A percentile compares a stretch with the other conserved stretches of the same genome.
These are phyloP conservation scores for Galerina marginata DNA, from an alignment of 768 basidiomycete genomes.

Conservation along the genomic window DNA sequence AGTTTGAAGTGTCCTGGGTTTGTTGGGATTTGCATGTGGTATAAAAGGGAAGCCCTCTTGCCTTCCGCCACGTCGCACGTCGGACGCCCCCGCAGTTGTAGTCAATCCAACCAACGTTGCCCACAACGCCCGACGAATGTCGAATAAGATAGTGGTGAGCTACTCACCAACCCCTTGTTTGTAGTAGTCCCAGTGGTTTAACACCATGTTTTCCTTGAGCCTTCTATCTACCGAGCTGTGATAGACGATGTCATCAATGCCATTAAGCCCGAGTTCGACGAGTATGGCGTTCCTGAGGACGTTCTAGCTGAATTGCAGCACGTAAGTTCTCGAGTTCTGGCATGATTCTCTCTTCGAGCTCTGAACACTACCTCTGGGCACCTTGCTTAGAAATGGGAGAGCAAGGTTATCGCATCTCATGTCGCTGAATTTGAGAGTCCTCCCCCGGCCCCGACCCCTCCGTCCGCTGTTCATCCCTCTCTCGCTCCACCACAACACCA, in stretches of 20 bases:
- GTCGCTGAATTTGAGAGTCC: constrained; percentile 90
- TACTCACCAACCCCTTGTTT: constrained; percentile 64
- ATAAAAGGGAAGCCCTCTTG: constrained; percentile 53
- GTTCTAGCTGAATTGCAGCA: constrained; percentile 88
- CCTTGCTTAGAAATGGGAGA: constrained; percentile 87
- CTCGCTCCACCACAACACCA: constrained; percentile 28
- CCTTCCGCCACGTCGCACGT: constrained; percentile 46
- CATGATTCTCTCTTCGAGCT: constrained; percentile 19
- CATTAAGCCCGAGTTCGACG: constrained; percentile 95
- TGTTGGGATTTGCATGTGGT: constrained; percentile 48
- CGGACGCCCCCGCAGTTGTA: constrained; percentile 42
- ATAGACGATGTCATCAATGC: constrained; percentile 94
- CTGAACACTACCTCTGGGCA: constrained; percentile 21
- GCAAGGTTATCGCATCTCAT: constrained; percentile 89
- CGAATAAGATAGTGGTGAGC: constrained; percentile 99
- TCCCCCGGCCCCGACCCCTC: constrained; percentile 38
- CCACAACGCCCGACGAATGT: constrained; percentile 62
- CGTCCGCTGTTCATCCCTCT: constrained; percentile 31
- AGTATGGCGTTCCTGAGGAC: constrained; percentile 92
- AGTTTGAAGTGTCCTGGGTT: constrained; percentile 51
- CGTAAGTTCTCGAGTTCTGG: constrained; percentile 56
- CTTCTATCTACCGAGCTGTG: constrained; percentile 87
- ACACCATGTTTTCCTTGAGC: constrained; percentile 70
- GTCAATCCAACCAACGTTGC: constrained; percentile 37
- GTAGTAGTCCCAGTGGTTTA: constrained; percentile 63